Conservation (phyloP, 164 flowering plant species). For the Buxus sempervirens region DNA sequence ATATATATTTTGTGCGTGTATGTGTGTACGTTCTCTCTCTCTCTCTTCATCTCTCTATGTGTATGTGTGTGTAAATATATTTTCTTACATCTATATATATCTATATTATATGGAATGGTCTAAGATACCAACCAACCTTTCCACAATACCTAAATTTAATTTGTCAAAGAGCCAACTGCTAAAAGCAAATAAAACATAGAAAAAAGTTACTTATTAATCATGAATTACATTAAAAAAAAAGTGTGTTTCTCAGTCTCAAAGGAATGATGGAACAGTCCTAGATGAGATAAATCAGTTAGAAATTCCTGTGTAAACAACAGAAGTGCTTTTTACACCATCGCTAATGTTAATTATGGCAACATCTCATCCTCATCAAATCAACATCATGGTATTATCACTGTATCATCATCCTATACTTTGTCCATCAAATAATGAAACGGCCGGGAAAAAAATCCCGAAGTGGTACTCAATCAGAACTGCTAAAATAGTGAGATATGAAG, state of each 20-base stretch:
- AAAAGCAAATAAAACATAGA: not conserved
- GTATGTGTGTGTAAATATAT: too few species aligned
- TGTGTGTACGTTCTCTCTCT: too few species aligned
- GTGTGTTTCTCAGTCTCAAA: not conserved
- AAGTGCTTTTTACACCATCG: not conserved
- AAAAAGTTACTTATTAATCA: not conserved
- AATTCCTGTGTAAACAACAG: too few species aligned
- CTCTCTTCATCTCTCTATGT: not conserved
- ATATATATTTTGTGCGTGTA: too few species aligned
- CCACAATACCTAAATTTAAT: not conserved
- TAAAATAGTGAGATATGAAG: not conserved
- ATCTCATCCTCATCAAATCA: not conserved
- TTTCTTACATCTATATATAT: not conserved
- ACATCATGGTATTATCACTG: not conserved
- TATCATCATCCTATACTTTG: too few species aligned
- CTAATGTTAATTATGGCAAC: not conserved
- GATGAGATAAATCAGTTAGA: not conserved
- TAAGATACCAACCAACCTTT: not conserved
- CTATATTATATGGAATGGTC: not conserved
- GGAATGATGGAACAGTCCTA: not conserved
- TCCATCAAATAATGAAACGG: too few species aligned
- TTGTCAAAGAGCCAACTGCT: not conserved
- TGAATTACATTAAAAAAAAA: not conserved
- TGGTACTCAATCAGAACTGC: too few species aligned
- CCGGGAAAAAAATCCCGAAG: too few species aligned